Conservation (phyloP, 2,329 filamentous ascomycete species). For the Cercospora sp. region DNA sequence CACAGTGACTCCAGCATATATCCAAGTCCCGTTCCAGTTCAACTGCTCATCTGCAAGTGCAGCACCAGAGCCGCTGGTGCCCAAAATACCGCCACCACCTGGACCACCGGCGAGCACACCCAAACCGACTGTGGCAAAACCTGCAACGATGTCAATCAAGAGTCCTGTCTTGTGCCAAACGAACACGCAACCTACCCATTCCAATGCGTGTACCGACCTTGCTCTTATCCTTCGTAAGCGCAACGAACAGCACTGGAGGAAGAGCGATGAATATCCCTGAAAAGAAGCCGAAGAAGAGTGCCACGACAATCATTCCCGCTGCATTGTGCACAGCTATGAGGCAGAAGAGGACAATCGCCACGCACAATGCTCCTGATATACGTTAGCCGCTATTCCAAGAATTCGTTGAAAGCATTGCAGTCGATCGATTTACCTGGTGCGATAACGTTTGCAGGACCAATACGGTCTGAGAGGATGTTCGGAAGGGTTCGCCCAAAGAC, state of each 20-base stretch:
- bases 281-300: slow-evolving; percentile 47
- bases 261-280: slow-evolving; percentile 48
- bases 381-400: too few species aligned
- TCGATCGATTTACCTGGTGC: slow-evolving; percentile 34
- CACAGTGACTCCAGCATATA: slow-evolving; percentile 35
- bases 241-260: slow-evolving; percentile 44
- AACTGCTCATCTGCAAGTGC: slow-evolving; percentile 47
- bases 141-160: slow-evolving; percentile 31
- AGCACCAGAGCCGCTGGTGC: slow-evolving; percentile 53
- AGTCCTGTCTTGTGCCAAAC: background rate
- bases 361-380: slow-evolving; percentile 34
- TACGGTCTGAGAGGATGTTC: slow-evolving; percentile 43
- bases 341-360: slow-evolving; percentile 42
- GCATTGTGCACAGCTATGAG: slow-evolving; percentile 41
- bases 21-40: slow-evolving; percentile 52
- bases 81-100: slow-evolving; percentile 57
- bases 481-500: slow-evolving; percentile 46
- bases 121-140: slow-evolving; percentile 40
- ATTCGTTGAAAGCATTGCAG: too few species aligned
- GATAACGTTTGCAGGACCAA: slow-evolving; percentile 44
- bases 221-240: slow-evolving; percentile 45
- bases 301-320: slow-evolving; percentile 40
- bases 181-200: slow-evolving; percentile 12
- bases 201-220: slow-evolving; percentile 43
- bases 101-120: slow-evolving; percentile 43